Percentiles rank a stretch among this genome's conserved stretches.
Evolutionary conservation across 768 basidiomycete species (phyloP).

Genomic region (Fomitopsis pulvina): DNA sequence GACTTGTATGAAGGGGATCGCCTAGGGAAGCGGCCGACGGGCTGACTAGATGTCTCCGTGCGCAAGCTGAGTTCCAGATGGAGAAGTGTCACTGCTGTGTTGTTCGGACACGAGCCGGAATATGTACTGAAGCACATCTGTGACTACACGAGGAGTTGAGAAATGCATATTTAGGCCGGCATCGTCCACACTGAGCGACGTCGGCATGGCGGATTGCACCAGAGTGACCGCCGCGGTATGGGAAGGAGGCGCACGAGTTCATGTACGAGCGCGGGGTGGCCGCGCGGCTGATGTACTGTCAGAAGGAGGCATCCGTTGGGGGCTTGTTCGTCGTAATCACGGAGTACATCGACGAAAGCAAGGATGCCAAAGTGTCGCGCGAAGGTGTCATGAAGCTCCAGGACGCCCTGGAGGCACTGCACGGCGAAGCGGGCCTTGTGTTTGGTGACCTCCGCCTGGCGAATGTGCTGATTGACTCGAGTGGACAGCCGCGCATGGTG

Average conservation of each 20-base stretch:
- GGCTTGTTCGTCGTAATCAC: not conserved
- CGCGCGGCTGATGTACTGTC: not conserved
- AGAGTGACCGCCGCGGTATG: no score
- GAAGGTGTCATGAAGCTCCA: not conserved
- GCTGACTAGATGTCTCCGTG: not conserved
- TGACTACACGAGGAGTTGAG: not conserved
- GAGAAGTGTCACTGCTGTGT: not conserved
- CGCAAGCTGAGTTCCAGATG: not conserved
- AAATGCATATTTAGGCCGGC: no score
- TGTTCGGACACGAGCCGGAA: not conserved
- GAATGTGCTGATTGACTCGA: conserved; percentile 1
- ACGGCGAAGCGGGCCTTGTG: not conserved
- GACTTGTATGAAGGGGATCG: not conserved
- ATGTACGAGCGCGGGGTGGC: conserved; percentile 1
- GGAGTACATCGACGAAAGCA: not conserved
- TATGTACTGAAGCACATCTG: not conserved
- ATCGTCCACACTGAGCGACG: no score
- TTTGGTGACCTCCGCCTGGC: not conserved
- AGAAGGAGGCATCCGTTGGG: not conserved
- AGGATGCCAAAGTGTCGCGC: not conserved
- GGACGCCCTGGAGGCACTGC: not conserved
- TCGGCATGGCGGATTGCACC: no score
- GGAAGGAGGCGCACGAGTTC: not conserved
- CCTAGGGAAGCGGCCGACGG: not conserved
- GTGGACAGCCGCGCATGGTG: not conserved